Conservation (phyloP, 257 asterid genomes). For the Salvia miltiorrhiza region DNA sequence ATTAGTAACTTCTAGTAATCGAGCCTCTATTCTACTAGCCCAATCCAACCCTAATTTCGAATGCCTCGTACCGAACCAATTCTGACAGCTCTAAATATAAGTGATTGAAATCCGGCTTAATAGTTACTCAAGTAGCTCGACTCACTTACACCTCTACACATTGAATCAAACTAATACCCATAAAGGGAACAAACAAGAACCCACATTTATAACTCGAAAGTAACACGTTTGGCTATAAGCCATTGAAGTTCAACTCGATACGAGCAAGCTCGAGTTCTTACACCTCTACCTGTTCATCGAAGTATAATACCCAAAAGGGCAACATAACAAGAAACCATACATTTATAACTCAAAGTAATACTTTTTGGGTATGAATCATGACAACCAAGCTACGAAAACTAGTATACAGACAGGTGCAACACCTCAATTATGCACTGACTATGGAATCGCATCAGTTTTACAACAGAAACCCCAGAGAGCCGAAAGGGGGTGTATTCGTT, state of each 20-base stretch:
- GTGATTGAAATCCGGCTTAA: too few relatives aligned
- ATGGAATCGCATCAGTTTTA: conserved; percentile 10
- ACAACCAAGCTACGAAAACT: background rate
- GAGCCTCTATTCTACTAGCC: too few relatives aligned
- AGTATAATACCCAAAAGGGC: background rate
- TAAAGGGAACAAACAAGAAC: background rate
- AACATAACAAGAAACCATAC: background rate
- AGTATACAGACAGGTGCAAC: background rate
- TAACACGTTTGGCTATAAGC: background rate
- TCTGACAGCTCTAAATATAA: too few relatives aligned
- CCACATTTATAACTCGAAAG: background rate
- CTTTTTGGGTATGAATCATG: background rate
- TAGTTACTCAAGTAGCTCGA: too few relatives aligned
- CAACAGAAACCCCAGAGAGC: background rate
- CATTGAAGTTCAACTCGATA: background rate
- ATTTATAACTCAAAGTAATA: background rate
- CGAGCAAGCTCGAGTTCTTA: background rate
- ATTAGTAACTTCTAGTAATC: too few relatives aligned
- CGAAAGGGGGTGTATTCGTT: too few relatives aligned
- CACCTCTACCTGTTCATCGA: background rate
- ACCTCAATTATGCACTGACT: background rate
- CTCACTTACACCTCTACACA: too few relatives aligned
- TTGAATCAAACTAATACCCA: background rate
- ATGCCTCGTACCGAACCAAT: too few relatives aligned
- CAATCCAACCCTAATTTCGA: too few relatives aligned